phyloP scores from a whole-genome alignment of 352 stramenopile genomes.

The Plasmopara halstedii region DNA sequence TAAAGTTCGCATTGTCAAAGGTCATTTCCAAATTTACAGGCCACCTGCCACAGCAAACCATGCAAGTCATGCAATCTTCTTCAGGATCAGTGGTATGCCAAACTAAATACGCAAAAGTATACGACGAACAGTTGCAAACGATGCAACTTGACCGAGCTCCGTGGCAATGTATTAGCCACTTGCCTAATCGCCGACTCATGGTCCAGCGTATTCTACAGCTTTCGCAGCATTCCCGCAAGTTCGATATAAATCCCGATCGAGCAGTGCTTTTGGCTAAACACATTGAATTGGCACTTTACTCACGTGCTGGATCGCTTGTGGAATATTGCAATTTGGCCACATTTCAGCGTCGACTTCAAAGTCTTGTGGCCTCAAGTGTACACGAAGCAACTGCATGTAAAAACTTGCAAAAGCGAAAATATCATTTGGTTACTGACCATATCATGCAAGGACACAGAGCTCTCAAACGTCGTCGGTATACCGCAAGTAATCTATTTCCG shows the following conservation, averaged over 20 bases:
- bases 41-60: not conserved
- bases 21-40: slow-evolving; percentile 17
- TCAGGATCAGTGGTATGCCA: slow-evolving; percentile 13
- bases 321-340: slow-evolving; percentile 70
- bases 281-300: slow-evolving; percentile 71
- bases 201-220: slow-evolving; percentile 66
- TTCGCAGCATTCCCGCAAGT: slow-evolving; percentile 23
- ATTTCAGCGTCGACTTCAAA: slow-evolving; percentile 60
- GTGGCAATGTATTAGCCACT: slow-evolving; percentile 52
- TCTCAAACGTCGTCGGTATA: slow-evolving; percentile 35
- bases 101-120: slow-evolving; percentile 11
- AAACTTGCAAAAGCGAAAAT: slow-evolving; percentile 14
- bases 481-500: slow-evolving; percentile 15
- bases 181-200: slow-evolving; percentile 57
- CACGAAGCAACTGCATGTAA: slow-evolving; percentile 46
- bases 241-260: slow-evolving; percentile 5
- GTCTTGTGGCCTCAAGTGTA: slow-evolving; percentile 56
- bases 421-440: slow-evolving; percentile 15
- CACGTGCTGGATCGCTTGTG: slow-evolving; percentile 45
- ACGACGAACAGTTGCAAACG: slow-evolving; percentile 6
- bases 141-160: slow-evolving; percentile 14
- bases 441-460: slow-evolving; percentile 8
- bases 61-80: slow-evolving; percentile 7
- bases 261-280: slow-evolving; percentile 49
- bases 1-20: not conserved